These are phyloP conservation scores for Russula sp. DNA, from an alignment of 768 basidiomycete species.

Conservation along the genomic window DNA sequence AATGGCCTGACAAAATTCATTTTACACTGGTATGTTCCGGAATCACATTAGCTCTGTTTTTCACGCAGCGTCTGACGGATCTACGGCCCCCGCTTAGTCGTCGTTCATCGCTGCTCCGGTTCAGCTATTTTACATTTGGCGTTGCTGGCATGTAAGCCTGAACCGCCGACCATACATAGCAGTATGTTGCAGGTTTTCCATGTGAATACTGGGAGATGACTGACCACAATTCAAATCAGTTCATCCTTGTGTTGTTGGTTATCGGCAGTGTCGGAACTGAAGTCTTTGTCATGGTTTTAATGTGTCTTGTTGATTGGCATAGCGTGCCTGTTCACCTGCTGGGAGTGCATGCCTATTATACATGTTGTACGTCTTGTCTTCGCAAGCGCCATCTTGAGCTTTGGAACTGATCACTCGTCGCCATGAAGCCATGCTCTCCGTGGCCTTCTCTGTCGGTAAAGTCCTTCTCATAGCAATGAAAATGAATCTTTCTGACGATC, in stretches of 20 bases:
- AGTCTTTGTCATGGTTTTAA: slow-evolving; percentile 2
- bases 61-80: neutral
- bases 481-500: neutral
- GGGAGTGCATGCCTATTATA: slow-evolving; percentile 4
- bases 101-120: slow-evolving; percentile 33
- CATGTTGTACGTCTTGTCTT: slow-evolving; percentile 14
- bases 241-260: slow-evolving; percentile 18
- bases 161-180: slow-evolving; percentile 6
- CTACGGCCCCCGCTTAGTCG: slow-evolving; percentile 23
- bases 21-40: slow-evolving; percentile 1
- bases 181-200: neutral
- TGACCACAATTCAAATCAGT: neutral
- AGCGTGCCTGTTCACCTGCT: neutral
- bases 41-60: neutral
- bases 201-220: neutral
- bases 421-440: slow-evolving; percentile 2
- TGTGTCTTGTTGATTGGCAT: slow-evolving; percentile 8
- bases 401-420: neutral
- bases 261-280: slow-evolving; percentile 10
- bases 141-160: slow-evolving; percentile 34
- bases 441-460: slow-evolving; percentile 16
- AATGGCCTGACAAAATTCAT: slow-evolving; percentile 23
- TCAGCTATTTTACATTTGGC: slow-evolving; percentile 35
- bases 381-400: no score
- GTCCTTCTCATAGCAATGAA: neutral